Percentiles rank a stretch among this genome's conserved stretches.
Evolutionary conservation across 2,329 filamentous ascomycete genomes (phyloP).

Genomic region (Verticillium nubilum): DNA sequence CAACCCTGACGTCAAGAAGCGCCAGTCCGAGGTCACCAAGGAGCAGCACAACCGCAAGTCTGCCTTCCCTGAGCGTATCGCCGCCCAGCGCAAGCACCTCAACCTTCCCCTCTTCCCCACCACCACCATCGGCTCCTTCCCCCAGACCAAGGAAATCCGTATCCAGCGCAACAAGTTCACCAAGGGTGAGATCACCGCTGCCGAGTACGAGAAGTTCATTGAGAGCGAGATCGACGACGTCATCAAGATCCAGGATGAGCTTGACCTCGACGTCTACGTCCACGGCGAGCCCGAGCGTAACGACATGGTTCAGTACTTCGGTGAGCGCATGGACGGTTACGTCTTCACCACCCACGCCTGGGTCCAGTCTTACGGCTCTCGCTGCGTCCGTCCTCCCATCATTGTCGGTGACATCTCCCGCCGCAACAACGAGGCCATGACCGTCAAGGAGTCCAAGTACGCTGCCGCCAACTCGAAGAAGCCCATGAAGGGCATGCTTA

Average conservation of each 20-base stretch:
- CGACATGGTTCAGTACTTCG: constrained; percentile 99
- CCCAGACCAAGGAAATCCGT: constrained; percentile 98
- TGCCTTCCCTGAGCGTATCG: constrained; percentile 77
- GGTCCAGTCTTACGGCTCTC: constrained; percentile 98
- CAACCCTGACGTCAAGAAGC: constrained; percentile 94
- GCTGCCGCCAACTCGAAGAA: constrained; percentile 93
- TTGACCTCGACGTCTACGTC: constrained; percentile 93
- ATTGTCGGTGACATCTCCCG: constrained; percentile 98
- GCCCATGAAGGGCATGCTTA: constrained; percentile 99
- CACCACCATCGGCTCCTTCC: constrained; percentile 99
- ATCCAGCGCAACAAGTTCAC: constrained; percentile 96
- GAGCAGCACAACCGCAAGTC: constrained; percentile 92
- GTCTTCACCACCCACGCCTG: constrained; percentile 98
- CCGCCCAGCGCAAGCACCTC: constrained; percentile 85
- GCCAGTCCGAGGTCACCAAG: constrained; percentile 79
- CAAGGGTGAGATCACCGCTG: constrained; percentile 91
- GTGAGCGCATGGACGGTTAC: constrained; percentile 94
- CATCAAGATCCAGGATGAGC: constrained; percentile 96
- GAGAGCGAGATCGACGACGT: constrained; percentile 97
- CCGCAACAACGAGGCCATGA: constrained; percentile 76
- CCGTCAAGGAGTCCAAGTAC: constrained; percentile 99
- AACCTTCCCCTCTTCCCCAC: constrained; percentile 96
- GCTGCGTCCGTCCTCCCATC: constrained; percentile 96
- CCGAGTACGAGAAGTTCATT: constrained; percentile 98
- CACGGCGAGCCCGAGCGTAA: constrained; percentile 99